phyloP scores from a whole-genome alignment of 345 rosid genomes.

The Streptanthus diversifolius region DNA sequence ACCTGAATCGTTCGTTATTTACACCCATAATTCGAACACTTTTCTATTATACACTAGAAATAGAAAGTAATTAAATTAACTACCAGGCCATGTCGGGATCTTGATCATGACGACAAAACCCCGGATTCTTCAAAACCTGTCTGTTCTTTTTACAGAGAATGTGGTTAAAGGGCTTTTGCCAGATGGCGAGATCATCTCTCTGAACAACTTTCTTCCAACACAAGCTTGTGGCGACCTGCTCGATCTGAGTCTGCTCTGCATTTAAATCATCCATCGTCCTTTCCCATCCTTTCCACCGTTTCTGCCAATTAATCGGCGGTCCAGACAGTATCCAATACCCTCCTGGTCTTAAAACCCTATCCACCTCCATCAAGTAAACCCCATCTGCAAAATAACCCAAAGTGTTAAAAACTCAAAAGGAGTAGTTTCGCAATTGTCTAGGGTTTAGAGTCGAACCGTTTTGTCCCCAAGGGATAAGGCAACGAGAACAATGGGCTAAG shows the following conservation, averaged over 20 bases:
- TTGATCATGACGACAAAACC: slow-evolving; percentile 60
- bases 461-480: slow-evolving; percentile 90
- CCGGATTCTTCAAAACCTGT: slow-evolving; percentile 53
- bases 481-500: slow-evolving; percentile 97
- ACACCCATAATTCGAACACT: not conserved
- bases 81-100: slow-evolving; percentile 90
- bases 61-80: slow-evolving; percentile 15
- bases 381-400: slow-evolving; percentile 52
- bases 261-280: slow-evolving; percentile 57
- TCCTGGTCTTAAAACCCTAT: slow-evolving; percentile 81
- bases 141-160: slow-evolving; percentile 58
- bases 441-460: slow-evolving; percentile 40
- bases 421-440: not conserved
- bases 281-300: slow-evolving; percentile 79
- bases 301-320: slow-evolving; percentile 88
- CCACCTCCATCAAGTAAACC: slow-evolving; percentile 74
- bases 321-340: slow-evolving; percentile 95
- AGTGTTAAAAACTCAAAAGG: not conserved
- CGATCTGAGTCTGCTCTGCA: slow-evolving; percentile 57
- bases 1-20: slow-evolving; percentile 39
- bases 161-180: slow-evolving; percentile 90
- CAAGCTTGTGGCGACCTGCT: slow-evolving; percentile 55
- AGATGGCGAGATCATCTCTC: slow-evolving; percentile 66
- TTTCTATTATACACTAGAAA: not conserved
- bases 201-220: slow-evolving; percentile 85